These are phyloP conservation scores for Trichoderma endophyticum DNA, from an alignment of 2,329 filamentous ascomycete genomes.

Conservation along the genomic window DNA sequence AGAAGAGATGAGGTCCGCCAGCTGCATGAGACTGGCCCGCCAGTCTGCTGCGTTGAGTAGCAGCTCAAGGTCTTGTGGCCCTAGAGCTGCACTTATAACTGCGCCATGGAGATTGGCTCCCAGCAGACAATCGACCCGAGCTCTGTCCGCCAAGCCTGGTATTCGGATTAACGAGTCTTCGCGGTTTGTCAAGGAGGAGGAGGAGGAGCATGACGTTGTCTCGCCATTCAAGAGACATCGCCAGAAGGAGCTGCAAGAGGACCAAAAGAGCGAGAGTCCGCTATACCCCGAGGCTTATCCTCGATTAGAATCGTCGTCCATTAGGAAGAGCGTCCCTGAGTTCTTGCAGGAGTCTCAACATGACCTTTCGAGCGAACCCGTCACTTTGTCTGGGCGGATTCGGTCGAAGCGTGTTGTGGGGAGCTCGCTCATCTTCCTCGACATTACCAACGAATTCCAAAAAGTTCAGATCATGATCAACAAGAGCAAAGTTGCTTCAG, in stretches of 20 bases:
- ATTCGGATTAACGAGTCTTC: slow-evolving; percentile 14
- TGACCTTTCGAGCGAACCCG: slow-evolving; percentile 27
- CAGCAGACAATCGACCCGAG: slow-evolving; percentile 11
- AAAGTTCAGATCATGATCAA: slow-evolving; percentile 76
- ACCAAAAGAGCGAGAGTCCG: slow-evolving; percentile 34
- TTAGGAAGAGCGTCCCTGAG: slow-evolving; percentile 33
- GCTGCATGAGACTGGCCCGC: slow-evolving; percentile 37
- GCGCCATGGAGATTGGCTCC: slow-evolving; percentile 5
- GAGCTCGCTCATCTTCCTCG: slow-evolving; percentile 79
- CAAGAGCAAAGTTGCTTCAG: slow-evolving; percentile 47
- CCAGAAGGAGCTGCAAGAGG: slow-evolving; percentile 31
- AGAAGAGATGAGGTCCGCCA: slow-evolving; percentile 38
- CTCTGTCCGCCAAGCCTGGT: slow-evolving; percentile 24
- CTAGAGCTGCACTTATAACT: background rate
- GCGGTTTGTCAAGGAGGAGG: slow-evolving; percentile 22
- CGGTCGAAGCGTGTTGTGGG: slow-evolving; percentile 67
- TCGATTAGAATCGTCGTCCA: slow-evolving; percentile 29
- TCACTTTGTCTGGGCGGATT: slow-evolving; percentile 60
- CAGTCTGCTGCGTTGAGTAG: slow-evolving; percentile 24
- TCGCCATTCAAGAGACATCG: slow-evolving; percentile 40
- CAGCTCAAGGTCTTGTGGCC: background rate
- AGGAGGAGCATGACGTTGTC: slow-evolving; percentile 25
- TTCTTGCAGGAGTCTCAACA: slow-evolving; percentile 33
- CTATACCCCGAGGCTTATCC: slow-evolving; percentile 37
- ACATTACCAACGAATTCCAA: slow-evolving; percentile 69